Base-by-base conservation (phyloP, 352 stramenopile species). In the Phytophthora syringae region DNA sequence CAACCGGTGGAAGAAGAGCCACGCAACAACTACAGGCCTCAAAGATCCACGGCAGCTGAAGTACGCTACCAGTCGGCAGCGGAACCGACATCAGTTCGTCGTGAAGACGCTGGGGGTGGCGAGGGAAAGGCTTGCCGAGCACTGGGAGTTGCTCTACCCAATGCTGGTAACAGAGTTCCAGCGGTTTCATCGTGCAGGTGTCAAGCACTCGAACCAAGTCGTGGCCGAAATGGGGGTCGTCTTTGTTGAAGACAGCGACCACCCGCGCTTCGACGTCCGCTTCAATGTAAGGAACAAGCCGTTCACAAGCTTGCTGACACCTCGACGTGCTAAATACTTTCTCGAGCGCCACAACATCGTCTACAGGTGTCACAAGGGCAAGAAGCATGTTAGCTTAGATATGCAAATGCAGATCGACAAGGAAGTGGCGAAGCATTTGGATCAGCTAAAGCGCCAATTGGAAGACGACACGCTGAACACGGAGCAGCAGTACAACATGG, bases 311-410 rank as follows among this genome's bases (percentile, higher is more conserved):
- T 15, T 57, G 12, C 1, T 70, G 5, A 60, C 49, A 0, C 30
- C 30, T 3, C 49, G 62, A 1, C 40, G 49, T 7, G 18, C 57
- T 11, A 39, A 70, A 42, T 39, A 70, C 42, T 64, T 70, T 25
- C 43, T 51, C 7, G 62, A 70, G 39, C 44, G 51, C 42, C 40
- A 52, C 30, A 60, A 57, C 20, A 67, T 60, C 34, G 59, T 67
- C 32, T 70, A 70, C 24, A 12, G 47, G 5, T 9, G 24, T 20
- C 51, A 32, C 5, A 64, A 70, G 13, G 62, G 24, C 37, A 70
- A 70, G 24, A 65, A 60, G 24, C 54, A 64, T 16, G 49, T 70
- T 1, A 70, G 62, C 21, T 25, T 28, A 0, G 53, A 55, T 10
- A 70, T 61, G 13, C 37, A 61, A 40, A 50, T 51, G n/a, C 18